Evolutionary conservation across 345 rosid species (phyloP).

Genomic region (Euphorbia pulcherrima): DNA sequence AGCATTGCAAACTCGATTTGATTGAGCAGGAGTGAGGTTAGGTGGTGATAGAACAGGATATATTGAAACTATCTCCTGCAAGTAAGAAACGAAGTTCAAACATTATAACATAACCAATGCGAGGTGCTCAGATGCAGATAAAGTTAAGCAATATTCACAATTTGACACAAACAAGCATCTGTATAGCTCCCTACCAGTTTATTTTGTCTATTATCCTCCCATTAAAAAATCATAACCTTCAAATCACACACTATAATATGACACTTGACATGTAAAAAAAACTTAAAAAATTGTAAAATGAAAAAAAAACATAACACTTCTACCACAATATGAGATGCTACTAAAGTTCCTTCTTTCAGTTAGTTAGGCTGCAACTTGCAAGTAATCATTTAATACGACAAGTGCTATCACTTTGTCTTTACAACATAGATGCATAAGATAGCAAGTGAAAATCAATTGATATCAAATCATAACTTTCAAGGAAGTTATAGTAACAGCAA

Average conservation of each 20-base stretch:
- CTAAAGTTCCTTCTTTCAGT: neutral
- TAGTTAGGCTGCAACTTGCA: too few relatives aligned
- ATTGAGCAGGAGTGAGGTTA: constrained; percentile 77
- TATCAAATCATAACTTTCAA: neutral
- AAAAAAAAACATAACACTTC: neutral
- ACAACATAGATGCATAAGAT: neutral
- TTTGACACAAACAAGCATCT: neutral
- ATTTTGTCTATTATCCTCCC: constrained; percentile 5
- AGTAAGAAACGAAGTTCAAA: constrained; percentile 8
- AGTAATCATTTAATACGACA: neutral
- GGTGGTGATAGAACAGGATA: constrained; percentile 96
- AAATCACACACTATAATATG: neutral
- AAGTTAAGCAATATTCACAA: neutral
- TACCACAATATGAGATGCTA: neutral
- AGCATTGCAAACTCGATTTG: constrained; percentile 96
- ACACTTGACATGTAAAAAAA: neutral
- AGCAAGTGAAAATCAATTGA: neutral
- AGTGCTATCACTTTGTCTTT: neutral
- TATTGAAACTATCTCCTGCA: constrained; percentile 94
- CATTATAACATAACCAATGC: neutral
- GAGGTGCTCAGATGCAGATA: neutral
- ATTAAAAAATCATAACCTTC: neutral
- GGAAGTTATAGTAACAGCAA: neutral
- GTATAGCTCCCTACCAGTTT: neutral
- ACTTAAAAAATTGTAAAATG: neutral